These are phyloP conservation scores for Solanum lignicaule DNA, from an alignment of 257 asterid species.

Conservation along the genomic window DNA sequence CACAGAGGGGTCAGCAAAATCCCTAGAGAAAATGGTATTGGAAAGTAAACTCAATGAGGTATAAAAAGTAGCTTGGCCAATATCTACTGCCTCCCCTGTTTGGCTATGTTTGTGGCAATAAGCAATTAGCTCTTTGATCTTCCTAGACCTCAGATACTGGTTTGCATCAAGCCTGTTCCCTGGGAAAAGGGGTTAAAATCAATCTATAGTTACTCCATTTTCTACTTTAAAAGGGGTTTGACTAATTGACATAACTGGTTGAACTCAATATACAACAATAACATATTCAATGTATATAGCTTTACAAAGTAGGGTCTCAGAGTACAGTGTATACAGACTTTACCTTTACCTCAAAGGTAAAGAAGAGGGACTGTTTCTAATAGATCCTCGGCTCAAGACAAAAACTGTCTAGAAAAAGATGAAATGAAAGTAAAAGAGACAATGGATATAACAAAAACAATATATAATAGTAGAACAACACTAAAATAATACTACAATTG, in stretches of 20 bases:
- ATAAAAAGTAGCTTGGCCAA: constrained; percentile 47
- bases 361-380: too few species aligned
- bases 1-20: constrained; percentile 38
- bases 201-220: background rate
- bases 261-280: background rate
- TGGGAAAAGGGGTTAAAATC: background rate
- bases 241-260: background rate
- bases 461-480: accelerated
- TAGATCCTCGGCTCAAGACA: background rate
- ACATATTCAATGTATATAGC: background rate
- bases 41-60: constrained; percentile 43
- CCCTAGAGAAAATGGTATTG: constrained; percentile 42
- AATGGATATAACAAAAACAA: background rate
- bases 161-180: background rate
- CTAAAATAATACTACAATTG: background rate
- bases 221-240: background rate
- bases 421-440: too few species aligned
- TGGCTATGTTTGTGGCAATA: constrained; percentile 31
- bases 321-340: too few species aligned
- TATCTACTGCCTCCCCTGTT: constrained; percentile 34
- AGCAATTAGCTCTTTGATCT: constrained; percentile 53
- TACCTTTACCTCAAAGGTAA: background rate
- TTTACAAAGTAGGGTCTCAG: too few species aligned
- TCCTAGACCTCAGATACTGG: constrained; percentile 12
- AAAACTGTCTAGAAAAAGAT: background rate